These are phyloP conservation scores for Arthroderma uncinatum DNA, from an alignment of 2,329 filamentous ascomycete species.

Conservation along the genomic window DNA sequence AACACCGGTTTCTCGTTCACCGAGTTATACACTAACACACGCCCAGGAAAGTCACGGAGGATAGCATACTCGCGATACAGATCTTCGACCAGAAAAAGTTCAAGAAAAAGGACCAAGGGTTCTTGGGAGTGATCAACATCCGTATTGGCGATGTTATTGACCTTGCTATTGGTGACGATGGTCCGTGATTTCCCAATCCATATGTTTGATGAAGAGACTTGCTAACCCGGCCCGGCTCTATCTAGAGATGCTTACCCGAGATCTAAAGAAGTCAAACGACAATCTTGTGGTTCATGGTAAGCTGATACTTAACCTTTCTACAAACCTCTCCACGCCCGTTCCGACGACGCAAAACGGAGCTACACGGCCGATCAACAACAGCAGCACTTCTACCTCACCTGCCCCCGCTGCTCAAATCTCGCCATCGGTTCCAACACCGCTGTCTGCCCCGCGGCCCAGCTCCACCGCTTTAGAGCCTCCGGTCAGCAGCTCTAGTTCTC, in stretches of 20 bases:
- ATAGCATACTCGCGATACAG: slow-evolving; percentile 92
- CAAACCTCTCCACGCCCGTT: slow-evolving; percentile 65
- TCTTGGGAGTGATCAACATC: slow-evolving; percentile 94
- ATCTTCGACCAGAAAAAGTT: slow-evolving; percentile 99
- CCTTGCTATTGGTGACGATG: slow-evolving; percentile 77
- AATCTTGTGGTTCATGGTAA: slow-evolving; percentile 97
- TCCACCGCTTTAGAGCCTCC: slow-evolving; percentile 22
- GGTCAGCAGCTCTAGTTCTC: slow-evolving; percentile 23
- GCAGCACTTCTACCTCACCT: slow-evolving; percentile 13
- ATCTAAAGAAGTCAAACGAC: slow-evolving; percentile 95
- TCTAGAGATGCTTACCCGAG: slow-evolving; percentile 87
- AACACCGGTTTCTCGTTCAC: neutral
- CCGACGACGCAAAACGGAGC: slow-evolving; percentile 39
- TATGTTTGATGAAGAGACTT: neutral
- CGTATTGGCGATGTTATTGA: slow-evolving; percentile 91
- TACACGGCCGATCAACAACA: slow-evolving; percentile 15
- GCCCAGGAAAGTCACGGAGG: slow-evolving; percentile 72
- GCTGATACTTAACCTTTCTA: slow-evolving; percentile 90
- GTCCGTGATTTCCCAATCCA: slow-evolving; percentile 42
- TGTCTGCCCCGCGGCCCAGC: slow-evolving; percentile 20
- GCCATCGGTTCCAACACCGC: slow-evolving; percentile 21
- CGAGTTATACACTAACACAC: slow-evolving; percentile 7
- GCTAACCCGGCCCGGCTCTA: neutral
- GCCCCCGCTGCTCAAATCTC: slow-evolving; percentile 5
- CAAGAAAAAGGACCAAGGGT: slow-evolving; percentile 99